Evolutionary conservation across 2,329 filamentous ascomycete species (phyloP).

Genomic region (Fusarium fracticaudum): DNA sequence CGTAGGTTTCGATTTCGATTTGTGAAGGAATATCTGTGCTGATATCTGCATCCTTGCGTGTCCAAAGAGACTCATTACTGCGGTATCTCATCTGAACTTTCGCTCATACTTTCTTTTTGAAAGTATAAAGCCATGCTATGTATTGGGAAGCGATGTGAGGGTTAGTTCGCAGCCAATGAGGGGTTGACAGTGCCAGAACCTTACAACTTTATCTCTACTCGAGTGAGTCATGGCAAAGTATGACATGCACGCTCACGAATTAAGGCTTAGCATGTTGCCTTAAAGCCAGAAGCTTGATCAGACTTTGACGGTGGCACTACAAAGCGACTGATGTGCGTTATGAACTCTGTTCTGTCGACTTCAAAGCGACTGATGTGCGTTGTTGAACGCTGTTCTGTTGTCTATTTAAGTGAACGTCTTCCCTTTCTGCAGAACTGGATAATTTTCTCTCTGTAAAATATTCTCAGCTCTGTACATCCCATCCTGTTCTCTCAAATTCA

Average conservation of each 20-base stretch:
- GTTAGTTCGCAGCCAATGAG: not conserved
- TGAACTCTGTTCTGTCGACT: not conserved
- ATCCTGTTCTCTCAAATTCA: not conserved
- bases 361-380: not conserved
- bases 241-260: not conserved
- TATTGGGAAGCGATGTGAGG: not conserved
- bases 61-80: too few relatives aligned
- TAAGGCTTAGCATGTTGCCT: not conserved
- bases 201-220: not conserved
- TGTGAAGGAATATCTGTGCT: not conserved
- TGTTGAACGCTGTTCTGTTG: not conserved
- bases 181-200: not conserved
- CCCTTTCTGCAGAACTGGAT: too few relatives aligned
- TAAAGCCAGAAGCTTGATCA: not conserved
- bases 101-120: not conserved
- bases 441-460: not conserved
- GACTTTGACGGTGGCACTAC: not conserved
- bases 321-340: not conserved
- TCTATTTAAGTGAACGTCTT: not conserved
- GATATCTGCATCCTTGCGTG: not conserved
- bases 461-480: not conserved
- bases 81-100: too few relatives aligned
- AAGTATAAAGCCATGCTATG: not conserved
- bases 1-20: not conserved
- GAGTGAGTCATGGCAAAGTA: not conserved